Percentiles rank a stretch among this genome's conserved stretches.
Conservation (phyloP, 2,329 filamentous ascomycete genomes). For the Aspergillus chevalieri region DNA sequence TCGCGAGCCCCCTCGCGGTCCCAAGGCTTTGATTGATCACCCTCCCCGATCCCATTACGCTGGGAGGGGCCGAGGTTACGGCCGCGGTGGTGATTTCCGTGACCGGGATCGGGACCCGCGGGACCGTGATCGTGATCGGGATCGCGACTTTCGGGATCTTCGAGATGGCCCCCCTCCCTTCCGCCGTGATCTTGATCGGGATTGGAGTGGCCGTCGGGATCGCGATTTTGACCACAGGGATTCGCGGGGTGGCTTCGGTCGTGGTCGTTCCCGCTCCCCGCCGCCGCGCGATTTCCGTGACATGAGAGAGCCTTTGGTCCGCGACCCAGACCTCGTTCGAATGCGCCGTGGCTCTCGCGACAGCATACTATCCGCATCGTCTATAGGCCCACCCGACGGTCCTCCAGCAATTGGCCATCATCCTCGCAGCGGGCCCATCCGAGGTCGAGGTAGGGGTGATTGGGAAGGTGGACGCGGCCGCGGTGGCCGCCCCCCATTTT, state of each 20-base stretch:
- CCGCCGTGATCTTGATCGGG: slow-evolving; percentile 38
- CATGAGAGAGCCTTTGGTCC: slow-evolving; percentile 26
- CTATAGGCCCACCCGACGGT: slow-evolving; percentile 30
- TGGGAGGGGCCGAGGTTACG: slow-evolving; percentile 41
- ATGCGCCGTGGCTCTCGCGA: slow-evolving; percentile 42
- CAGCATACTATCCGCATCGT: slow-evolving; percentile 34
- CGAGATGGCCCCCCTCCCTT: slow-evolving; percentile 37
- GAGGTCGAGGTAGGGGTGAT: slow-evolving; percentile 39
- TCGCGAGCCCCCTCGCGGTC: slow-evolving; percentile 72
- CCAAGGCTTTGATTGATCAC: slow-evolving; percentile 68
- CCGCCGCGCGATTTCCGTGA: slow-evolving; percentile 36
- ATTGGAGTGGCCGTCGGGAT: slow-evolving; percentile 41
- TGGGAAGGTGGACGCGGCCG: slow-evolving; percentile 40
- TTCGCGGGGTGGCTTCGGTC: slow-evolving; percentile 38
- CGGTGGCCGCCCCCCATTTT: slow-evolving; percentile 30
- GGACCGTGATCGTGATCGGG: slow-evolving; percentile 39
- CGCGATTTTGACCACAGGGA: slow-evolving; percentile 42
- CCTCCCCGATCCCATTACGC: slow-evolving; percentile 48
- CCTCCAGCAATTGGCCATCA: slow-evolving; percentile 27
- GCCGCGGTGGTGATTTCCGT: slow-evolving; percentile 27
- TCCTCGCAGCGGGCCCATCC: slow-evolving; percentile 32
- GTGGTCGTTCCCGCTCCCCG: slow-evolving; percentile 41
- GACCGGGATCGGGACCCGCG: slow-evolving; percentile 60
- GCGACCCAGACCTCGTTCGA: slow-evolving; percentile 35
- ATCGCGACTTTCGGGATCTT: slow-evolving; percentile 33